phyloP scores from a whole-genome alignment of 2,329 filamentous ascomycete genomes.

The Pseudogymnoascus destructans region DNA sequence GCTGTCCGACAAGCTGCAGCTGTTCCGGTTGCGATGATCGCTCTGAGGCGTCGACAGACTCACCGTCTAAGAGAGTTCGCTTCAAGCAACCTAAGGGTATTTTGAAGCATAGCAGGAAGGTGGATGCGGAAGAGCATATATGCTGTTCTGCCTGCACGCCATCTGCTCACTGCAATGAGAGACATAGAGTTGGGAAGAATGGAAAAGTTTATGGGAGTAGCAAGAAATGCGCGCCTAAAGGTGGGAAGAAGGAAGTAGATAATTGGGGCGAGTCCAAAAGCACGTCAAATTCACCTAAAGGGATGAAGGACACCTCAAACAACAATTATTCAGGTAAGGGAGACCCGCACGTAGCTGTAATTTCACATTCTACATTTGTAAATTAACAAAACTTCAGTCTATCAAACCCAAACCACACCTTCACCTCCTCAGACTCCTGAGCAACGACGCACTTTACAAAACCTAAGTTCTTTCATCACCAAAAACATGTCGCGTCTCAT shows the following conservation, averaged over 20 bases:
- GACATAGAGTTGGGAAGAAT: background rate
- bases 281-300: background rate
- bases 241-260: background rate
- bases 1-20: background rate
- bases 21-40: background rate
- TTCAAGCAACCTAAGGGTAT: background rate
- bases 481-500: constrained; percentile 31
- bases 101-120: background rate
- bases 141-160: background rate
- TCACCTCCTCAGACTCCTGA: background rate
- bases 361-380: background rate
- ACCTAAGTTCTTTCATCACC: constrained; percentile 8
- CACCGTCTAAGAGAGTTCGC: background rate
- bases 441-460: constrained; percentile 8
- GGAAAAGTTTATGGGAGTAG: background rate
- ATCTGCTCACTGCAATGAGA: background rate
- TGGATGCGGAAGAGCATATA: background rate
- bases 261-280: background rate
- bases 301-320: background rate
- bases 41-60: background rate
- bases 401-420: background rate
- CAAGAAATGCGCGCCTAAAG: background rate
- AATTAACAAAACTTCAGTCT: background rate
- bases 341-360: background rate
- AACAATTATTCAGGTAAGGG: background rate